Percentiles rank a stretch among this genome's conserved stretches.
Evolutionary conservation across 225 moss, liverwort and hornwort species (phyloP).

Genomic region (Lunularia cruciata): DNA sequence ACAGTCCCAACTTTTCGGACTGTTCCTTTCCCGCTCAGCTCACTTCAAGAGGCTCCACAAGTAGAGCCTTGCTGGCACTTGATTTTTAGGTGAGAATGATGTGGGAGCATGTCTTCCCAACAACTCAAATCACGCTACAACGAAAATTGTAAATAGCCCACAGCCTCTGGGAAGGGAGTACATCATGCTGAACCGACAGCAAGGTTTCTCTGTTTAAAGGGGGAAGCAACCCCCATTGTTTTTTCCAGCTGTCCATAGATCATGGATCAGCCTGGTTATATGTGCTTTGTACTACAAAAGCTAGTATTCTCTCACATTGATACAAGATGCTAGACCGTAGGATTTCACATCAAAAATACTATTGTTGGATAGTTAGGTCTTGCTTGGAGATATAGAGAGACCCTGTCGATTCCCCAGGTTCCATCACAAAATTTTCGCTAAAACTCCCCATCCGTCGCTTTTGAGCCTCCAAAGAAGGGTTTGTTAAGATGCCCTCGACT

Average conservation of each 20-base stretch:
- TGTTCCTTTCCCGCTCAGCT: background rate
- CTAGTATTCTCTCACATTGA: constrained; percentile 28
- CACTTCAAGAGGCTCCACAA: background rate
- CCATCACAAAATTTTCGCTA: constrained; percentile 90
- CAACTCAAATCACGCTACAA: constrained; percentile 23
- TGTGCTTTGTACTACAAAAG: constrained; percentile 18
- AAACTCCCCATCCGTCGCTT: constrained; percentile 88
- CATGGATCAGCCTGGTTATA: constrained; percentile 38
- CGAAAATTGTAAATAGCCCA: constrained; percentile 29
- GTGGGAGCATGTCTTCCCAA: constrained; percentile 11
- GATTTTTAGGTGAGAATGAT: constrained; percentile 7
- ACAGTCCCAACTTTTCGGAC: background rate
- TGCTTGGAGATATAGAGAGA: constrained; percentile 90
- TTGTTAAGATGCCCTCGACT: constrained; percentile 90
- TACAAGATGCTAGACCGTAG: constrained; percentile 37
- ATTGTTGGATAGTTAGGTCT: constrained; percentile 90
- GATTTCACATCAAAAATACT: constrained; percentile 33
- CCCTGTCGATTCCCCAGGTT: constrained; percentile 90
- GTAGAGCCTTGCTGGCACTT: background rate
- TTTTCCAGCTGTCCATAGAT: constrained; percentile 24
- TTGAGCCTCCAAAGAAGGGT: constrained; percentile 67
- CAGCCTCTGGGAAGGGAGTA: constrained; percentile 27
- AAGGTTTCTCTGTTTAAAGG: constrained; percentile 32
- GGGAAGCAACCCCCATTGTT: constrained; percentile 23
- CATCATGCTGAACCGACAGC: constrained; percentile 32